These are phyloP conservation scores for Cinnamomum micranthum DNA, from an alignment of 164 flowering plant genomes.

Conservation along the genomic window DNA sequence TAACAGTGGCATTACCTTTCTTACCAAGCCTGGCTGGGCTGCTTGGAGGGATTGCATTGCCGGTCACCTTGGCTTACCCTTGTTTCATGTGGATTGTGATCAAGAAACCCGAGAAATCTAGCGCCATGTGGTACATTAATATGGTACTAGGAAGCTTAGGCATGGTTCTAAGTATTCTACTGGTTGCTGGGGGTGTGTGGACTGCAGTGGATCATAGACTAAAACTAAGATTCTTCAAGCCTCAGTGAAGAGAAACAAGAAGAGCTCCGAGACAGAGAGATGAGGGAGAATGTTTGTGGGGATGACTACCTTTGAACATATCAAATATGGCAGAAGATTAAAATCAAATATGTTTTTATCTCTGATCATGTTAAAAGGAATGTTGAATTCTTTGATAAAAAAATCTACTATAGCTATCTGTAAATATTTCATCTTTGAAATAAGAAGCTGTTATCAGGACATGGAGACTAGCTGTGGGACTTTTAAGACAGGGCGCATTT, in stretches of 20 bases:
- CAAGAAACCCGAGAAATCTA: constrained; percentile 48
- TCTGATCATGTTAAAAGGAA: too few relatives aligned
- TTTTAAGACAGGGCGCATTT: too few relatives aligned
- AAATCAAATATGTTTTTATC: too few relatives aligned
- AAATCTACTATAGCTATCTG: too few relatives aligned
- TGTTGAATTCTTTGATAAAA: too few relatives aligned
- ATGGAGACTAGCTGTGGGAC: too few relatives aligned
- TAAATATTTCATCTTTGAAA: too few relatives aligned
- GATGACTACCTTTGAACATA: neutral
- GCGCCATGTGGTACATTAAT: constrained; percentile 51
- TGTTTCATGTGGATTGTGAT: constrained; percentile 82
- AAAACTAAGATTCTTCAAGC: constrained; percentile 57
- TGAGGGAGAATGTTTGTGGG: neutral
- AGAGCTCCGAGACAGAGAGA: neutral
- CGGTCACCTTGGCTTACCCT: constrained; percentile 72
- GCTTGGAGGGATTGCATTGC: constrained; percentile 65
- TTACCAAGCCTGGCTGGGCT: constrained; percentile 42
- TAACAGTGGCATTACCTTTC: constrained; percentile 66
- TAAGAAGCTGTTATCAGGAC: too few relatives aligned
- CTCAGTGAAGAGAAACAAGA: constrained; percentile 25
- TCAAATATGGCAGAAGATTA: too few relatives aligned
- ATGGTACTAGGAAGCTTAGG: constrained; percentile 60
- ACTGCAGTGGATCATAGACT: constrained; percentile 45
- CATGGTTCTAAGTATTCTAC: constrained; percentile 34
- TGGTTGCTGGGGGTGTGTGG: constrained; percentile 50